A percentile compares a stretch with the other conserved stretches of the same genome.
These are phyloP conservation scores for Thoreauomyces humboldtii DNA, from an alignment of 192 early-diverging fungal species.

Conservation along the genomic window DNA sequence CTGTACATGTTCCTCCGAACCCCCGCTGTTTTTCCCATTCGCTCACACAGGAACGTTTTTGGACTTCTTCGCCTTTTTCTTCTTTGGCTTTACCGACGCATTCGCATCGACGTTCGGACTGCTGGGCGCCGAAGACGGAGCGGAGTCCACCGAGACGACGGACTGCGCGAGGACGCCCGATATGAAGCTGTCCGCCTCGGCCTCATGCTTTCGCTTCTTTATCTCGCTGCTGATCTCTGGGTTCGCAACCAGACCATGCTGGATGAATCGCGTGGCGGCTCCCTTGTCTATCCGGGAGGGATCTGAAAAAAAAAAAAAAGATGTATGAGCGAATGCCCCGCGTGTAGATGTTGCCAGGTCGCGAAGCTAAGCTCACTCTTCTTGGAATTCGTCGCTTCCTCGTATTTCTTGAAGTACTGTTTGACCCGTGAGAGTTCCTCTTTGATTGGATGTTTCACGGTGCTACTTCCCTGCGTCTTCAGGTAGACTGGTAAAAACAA, in stretches of 20 bases:
- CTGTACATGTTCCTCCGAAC: no score
- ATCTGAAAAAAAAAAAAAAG: background rate
- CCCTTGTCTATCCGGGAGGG: constrained; percentile 6
- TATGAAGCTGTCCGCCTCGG: no score
- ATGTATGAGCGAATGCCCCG: background rate
- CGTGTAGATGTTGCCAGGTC: background rate
- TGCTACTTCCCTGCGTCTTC: constrained; percentile 13
- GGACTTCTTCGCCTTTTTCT: no score
- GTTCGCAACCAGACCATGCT: constrained; percentile 7
- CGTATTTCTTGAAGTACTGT: constrained; percentile 18
- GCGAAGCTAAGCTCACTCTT: constrained; percentile 18
- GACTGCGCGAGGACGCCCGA: no score
- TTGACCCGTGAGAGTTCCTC: constrained; percentile 21
- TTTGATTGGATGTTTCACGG: constrained; percentile 23
- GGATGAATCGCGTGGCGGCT: constrained; percentile 25
- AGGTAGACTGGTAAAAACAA: constrained; percentile 14
- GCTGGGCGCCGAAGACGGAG: no score
- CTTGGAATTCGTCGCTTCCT: constrained; percentile 8
- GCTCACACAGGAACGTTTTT: no score
- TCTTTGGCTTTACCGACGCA: no score
- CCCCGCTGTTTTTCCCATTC: no score
- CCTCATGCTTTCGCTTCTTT: no score
- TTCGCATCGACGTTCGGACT: no score
- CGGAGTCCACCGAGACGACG: no score
- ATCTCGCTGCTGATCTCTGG: constrained; percentile 1